Percentiles rank a stretch among this genome's conserved stretches.
Evolutionary conservation across 306 rosid genomes (phyloP).

Genomic region (Medicago lupulina): DNA sequence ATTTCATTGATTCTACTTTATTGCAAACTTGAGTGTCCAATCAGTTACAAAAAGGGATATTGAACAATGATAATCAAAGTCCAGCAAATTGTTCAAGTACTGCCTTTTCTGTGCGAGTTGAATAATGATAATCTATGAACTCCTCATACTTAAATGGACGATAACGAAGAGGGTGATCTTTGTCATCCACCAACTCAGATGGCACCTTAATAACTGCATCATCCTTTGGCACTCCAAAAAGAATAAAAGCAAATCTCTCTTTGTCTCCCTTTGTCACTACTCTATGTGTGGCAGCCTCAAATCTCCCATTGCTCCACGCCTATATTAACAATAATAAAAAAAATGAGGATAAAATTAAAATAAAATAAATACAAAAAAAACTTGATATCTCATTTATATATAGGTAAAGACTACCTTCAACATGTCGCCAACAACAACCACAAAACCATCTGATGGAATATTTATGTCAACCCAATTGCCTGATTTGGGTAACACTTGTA

Average conservation of each 20-base stretch:
- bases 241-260: conserved; percentile 49
- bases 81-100: background rate
- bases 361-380: too few relatives aligned
- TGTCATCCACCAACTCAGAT: conserved; percentile 44
- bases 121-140: conserved; percentile 21
- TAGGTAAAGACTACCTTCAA: conserved; percentile 38
- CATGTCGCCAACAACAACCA: conserved; percentile 53
- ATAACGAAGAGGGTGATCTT: conserved; percentile 54
- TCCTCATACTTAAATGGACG: conserved; percentile 44
- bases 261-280: conserved; percentile 49
- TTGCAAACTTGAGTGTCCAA: too few relatives aligned
- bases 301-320: conserved; percentile 66
- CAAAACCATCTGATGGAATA: conserved; percentile 44
- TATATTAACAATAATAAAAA: too few relatives aligned
- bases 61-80: background rate
- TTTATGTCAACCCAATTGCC: background rate
- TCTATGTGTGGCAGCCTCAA: conserved; percentile 54
- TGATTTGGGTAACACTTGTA: conserved; percentile 24
- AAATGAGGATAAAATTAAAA: too few relatives aligned
- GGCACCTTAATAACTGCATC: conserved; percentile 47
- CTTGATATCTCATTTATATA: background rate
- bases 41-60: background rate
- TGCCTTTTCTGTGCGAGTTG: background rate
- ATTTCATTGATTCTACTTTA: too few relatives aligned
- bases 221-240: conserved; percentile 48